These are phyloP conservation scores for Eremothecium cymbalariae DNA, from an alignment of 1,139 yeast species.

Conservation along the genomic window DNA sequence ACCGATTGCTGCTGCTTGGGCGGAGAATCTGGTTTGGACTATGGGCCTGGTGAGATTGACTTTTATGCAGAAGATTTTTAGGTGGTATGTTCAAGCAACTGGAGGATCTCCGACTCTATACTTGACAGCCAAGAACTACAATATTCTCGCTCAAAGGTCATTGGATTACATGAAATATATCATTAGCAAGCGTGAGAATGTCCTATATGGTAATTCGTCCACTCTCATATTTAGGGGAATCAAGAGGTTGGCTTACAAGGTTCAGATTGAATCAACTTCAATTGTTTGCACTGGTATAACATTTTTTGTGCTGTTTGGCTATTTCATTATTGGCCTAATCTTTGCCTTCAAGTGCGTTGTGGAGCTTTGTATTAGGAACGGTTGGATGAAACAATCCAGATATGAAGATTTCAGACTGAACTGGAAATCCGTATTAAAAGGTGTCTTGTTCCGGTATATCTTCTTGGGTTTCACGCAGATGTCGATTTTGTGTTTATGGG, in stretches of 20 bases:
- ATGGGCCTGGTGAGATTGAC: slow-evolving; percentile 65
- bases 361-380: slow-evolving; percentile 38
- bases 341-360: slow-evolving; percentile 43
- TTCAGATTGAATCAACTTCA: slow-evolving; percentile 63
- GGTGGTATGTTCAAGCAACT: slow-evolving; percentile 76
- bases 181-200: slow-evolving; percentile 30
- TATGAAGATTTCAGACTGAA: slow-evolving; percentile 44
- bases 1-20: slow-evolving; percentile 75
- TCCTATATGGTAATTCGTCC: slow-evolving; percentile 37
- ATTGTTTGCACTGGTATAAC: slow-evolving; percentile 71
- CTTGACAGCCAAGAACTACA: slow-evolving; percentile 48
- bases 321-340: slow-evolving; percentile 46
- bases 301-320: slow-evolving; percentile 62
- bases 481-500: slow-evolving; percentile 63
- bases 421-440: slow-evolving; percentile 53
- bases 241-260: slow-evolving; percentile 58
- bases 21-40: slow-evolving; percentile 77
- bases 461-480: slow-evolving; percentile 72
- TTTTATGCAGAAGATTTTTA: slow-evolving; percentile 68
- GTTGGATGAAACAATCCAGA: slow-evolving; percentile 42
- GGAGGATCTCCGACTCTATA: slow-evolving; percentile 66
- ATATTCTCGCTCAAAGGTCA: slow-evolving; percentile 64
- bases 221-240: slow-evolving; percentile 66
- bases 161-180: slow-evolving; percentile 28
- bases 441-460: slow-evolving; percentile 59